Conservation (phyloP, 2,329 filamentous ascomycete genomes). For the Penicillium vulpinum region DNA sequence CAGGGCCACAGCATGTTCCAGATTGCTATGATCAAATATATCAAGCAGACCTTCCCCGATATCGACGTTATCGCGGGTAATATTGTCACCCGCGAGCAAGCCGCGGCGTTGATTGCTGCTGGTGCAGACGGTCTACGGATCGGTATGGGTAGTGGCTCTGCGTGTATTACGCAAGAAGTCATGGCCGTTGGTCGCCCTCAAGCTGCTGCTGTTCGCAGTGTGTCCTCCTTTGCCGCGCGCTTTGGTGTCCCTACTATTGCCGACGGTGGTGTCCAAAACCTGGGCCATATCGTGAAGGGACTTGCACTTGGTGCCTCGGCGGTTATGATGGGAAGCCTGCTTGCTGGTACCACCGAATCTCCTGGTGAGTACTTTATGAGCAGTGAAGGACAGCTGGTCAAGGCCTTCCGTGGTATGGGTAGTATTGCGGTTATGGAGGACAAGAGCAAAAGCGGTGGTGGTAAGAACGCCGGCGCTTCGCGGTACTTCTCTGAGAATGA, state of each 20-base stretch:
- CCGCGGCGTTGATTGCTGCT: conserved; percentile 84
- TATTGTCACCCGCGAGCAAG: conserved; percentile 96
- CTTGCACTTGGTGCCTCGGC: conserved; percentile 90
- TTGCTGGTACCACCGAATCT: conserved; percentile 95
- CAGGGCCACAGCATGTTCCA: conserved; percentile 99
- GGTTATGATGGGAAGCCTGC: conserved; percentile 98
- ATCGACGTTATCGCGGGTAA: conserved; percentile 98
- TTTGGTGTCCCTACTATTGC: conserved; percentile 98
- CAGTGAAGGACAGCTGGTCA: conserved; percentile 94
- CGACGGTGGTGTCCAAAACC: conserved; percentile 96
- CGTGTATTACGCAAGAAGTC: conserved; percentile 98
- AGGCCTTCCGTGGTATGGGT: conserved; percentile 98
- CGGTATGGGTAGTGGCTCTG: conserved; percentile 96
- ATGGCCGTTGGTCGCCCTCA: conserved; percentile 98
- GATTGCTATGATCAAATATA: conserved; percentile 95
- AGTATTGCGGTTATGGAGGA: conserved; percentile 99
- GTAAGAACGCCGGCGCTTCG: conserved; percentile 89
- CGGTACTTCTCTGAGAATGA: conserved; percentile 98
- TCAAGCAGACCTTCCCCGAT: conserved; percentile 80
- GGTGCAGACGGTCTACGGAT: conserved; percentile 96
- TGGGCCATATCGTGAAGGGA: conserved; percentile 98
- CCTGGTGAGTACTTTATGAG: conserved; percentile 96
- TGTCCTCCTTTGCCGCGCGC: conserved; percentile 81
- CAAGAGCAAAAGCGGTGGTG: conserved; percentile 81
- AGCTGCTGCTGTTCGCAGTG: conserved; percentile 87